Percentiles rank a stretch among this genome's conserved stretches.
These are phyloP conservation scores for Lactarius hatsudake DNA, from an alignment of 768 basidiomycete species.

Conservation along the genomic window DNA sequence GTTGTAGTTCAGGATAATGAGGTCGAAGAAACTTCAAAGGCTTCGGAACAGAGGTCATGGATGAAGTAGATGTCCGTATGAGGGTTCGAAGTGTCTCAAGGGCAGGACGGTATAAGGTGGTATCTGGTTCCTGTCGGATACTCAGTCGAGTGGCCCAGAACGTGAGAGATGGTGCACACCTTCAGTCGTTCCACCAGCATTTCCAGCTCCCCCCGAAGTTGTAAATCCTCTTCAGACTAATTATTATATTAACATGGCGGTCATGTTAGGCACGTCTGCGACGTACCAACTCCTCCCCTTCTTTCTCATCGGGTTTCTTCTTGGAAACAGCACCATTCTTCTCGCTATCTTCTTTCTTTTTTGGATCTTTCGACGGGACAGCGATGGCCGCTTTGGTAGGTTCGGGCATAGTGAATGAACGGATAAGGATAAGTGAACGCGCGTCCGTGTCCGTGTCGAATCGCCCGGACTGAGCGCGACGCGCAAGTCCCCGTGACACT, in stretches of 20 bases:
- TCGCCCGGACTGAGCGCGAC: conserved; percentile 11
- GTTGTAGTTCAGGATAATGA: conserved; percentile 84
- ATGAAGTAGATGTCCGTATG: conserved; percentile 94
- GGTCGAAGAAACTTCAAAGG: conserved; percentile 97
- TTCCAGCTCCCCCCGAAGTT: conserved; percentile 91
- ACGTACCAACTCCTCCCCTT: conserved; percentile 75
- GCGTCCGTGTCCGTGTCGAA: background rate
- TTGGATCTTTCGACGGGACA: conserved; percentile 72
- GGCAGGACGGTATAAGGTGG: conserved; percentile 80
- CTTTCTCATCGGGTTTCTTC: conserved; percentile 44
- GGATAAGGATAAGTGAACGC: conserved; percentile 12
- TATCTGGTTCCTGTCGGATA: conserved; percentile 74
- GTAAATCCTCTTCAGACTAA: conserved; percentile 93
- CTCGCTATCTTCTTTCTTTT: conserved; percentile 59
- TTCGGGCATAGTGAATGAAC: conserved; percentile 48
- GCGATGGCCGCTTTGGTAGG: conserved; percentile 56
- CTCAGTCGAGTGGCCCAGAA: conserved; percentile 11
- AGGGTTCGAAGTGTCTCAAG: conserved; percentile 91
- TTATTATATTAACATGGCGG: background rate
- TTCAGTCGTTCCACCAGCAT: conserved; percentile 94
- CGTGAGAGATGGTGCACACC: conserved; percentile 43
- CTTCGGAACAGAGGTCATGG: conserved; percentile 99
- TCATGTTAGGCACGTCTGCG: conserved; percentile 1
- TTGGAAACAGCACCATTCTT: conserved; percentile 42
- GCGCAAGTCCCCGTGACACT: conserved; percentile 23